Base-by-base conservation (phyloP, 352 stramenopile species). In the Phytophthora pinifolia region DNA sequence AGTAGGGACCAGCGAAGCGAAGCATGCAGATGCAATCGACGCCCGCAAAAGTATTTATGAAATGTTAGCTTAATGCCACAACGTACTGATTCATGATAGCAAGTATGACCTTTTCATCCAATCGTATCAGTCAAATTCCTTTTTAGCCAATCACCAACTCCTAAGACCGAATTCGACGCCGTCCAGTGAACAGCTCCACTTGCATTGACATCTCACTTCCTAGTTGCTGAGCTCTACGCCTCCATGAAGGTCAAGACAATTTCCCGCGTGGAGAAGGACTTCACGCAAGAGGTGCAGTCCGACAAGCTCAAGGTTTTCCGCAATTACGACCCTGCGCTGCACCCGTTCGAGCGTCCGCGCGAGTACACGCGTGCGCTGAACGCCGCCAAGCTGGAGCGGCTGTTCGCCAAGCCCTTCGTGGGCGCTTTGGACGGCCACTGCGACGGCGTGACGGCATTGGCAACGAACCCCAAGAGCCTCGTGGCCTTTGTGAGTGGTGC, bases 241-340 rank as follows among this genome's bases (percentile, higher is more conserved):
- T 36, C 32, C 53, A 99, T 99, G 97, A 99, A 99, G 84, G 95
- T 99, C 52, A 99, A 99, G 81, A 98, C 96, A 8, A 97, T 99
- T 48, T 98, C 91, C 53, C 89, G 98, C 49, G 86, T 96, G 32
- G 83, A 97, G 71, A 89, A 96, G 56, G 86, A 93, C 45, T 98
- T 98, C 63, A 97, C 96, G 55, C 85, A 96, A 61, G 92, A 99
- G 64, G 94, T 92, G 45, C 79, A 76, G 66, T 90, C 59, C 62
- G 94, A 79, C 91, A 99, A 88, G 78, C 97, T 73, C 67, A 98
- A 97, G 67, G 85, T 98, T 3, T 93, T 97, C 67, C 93, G 96
- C 46, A 99, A 99, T 78, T 88, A 98, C 35, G 92, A 99, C 70
- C 97, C 97, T 3, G 71, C 72, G 46, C 87, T 98, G 43, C 94